phyloP scores from a whole-genome alignment of 2,329 filamentous ascomycete genomes.

The Dendryphion nanum region DNA sequence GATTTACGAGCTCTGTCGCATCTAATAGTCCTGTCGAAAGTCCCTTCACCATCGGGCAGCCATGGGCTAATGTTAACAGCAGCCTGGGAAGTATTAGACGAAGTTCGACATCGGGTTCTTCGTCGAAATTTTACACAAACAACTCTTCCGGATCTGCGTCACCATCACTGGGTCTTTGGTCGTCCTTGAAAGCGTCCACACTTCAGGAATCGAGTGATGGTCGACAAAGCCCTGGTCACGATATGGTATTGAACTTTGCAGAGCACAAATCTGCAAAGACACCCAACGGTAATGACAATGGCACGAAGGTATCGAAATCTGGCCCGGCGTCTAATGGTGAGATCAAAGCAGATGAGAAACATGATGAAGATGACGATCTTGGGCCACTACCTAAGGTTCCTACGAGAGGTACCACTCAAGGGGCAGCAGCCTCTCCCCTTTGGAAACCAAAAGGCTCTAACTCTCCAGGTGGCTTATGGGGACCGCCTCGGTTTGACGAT shows the following conservation, averaged over 20 bases:
- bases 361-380: constrained; percentile 29
- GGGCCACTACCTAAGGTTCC: constrained; percentile 24
- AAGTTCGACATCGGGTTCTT: constrained; percentile 30
- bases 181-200: constrained; percentile 21
- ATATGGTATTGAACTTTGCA: constrained; percentile 35
- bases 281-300: constrained; percentile 7
- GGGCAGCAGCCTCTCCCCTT: constrained; percentile 15
- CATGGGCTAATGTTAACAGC: constrained; percentile 32
- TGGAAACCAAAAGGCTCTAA: constrained; percentile 23
- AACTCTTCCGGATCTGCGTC: constrained; percentile 20
- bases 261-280: constrained; percentile 9
- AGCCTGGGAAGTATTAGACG: constrained; percentile 42
- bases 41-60: constrained; percentile 27
- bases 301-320: constrained; percentile 5
- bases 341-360: constrained; percentile 25
- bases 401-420: constrained; percentile 13
- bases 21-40: constrained; percentile 29
- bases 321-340: too few relatives aligned
- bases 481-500: constrained; percentile 34
- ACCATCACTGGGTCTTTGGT: constrained; percentile 41
- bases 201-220: constrained; percentile 14
- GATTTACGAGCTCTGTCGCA: constrained; percentile 21
- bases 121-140: constrained; percentile 17
- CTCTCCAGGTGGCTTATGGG: constrained; percentile 43
- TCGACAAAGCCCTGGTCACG: constrained; percentile 23